Percentiles rank a stretch among this genome's conserved stretches.
Evolutionary conservation across 139 green algal species (phyloP).

Genomic region (Chlorella vulgaris): DNA sequence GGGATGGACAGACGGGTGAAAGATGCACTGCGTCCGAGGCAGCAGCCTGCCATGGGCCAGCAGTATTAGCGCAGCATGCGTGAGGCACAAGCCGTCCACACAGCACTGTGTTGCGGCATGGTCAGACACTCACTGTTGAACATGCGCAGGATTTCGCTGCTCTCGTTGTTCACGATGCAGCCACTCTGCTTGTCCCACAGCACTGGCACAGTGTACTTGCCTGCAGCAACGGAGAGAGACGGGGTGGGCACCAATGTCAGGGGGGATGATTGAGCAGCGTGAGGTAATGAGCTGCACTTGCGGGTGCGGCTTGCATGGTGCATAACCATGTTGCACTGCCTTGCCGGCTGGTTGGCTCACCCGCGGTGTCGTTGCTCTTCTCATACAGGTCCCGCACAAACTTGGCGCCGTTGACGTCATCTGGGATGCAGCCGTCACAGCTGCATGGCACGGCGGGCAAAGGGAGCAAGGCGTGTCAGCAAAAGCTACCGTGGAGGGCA

Average conservation of each 20-base stretch:
- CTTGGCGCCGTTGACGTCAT: constrained; percentile 72
- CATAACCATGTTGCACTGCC: neutral
- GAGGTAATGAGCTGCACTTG: too few species aligned
- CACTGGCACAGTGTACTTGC: constrained; percentile 92
- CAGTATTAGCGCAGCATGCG: too few species aligned
- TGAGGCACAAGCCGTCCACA: too few species aligned
- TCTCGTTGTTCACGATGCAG: constrained; percentile 98
- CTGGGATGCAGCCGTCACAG: constrained; percentile 74
- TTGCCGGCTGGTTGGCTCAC: neutral
- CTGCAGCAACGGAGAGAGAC: constrained; percentile 38
- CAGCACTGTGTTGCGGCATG: neutral
- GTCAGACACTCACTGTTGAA: constrained; percentile 68
- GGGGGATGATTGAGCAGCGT: neutral
- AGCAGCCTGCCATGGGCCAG: too few species aligned
- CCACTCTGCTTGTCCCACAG: constrained; percentile 92
- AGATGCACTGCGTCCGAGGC: neutral
- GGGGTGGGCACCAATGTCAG: neutral
- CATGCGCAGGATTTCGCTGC: constrained; percentile 90
- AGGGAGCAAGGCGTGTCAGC: too few species aligned
- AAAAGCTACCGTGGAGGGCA: too few species aligned
- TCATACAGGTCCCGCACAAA: constrained; percentile 90
- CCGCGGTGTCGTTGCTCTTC: constrained; percentile 35
- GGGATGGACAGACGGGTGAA: too few species aligned
- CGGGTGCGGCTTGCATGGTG: too few species aligned
- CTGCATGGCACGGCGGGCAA: too few species aligned